These are phyloP conservation scores for Hypoxylon sp. DNA, from an alignment of 2,329 filamentous ascomycete species.

Conservation along the genomic window DNA sequence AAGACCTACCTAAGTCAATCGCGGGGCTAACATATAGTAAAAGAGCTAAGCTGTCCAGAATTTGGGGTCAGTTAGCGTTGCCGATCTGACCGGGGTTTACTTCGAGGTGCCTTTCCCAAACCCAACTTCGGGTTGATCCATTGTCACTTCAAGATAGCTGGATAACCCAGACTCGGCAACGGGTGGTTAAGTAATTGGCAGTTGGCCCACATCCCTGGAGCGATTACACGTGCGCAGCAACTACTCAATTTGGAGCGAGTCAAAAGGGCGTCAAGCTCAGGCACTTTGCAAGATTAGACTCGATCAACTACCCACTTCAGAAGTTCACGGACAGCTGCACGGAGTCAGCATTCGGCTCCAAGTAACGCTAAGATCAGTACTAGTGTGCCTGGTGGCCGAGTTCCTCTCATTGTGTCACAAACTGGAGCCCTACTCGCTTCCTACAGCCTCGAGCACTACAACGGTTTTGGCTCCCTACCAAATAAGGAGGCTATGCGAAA, in stretches of 20 bases:
- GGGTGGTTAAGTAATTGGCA: neutral
- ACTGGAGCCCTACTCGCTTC: constrained; percentile 12
- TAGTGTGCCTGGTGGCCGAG: constrained; percentile 3
- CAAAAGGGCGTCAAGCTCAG: neutral
- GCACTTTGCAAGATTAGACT: constrained; percentile 9
- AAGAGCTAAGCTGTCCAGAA: constrained; percentile 12
- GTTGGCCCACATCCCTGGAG: neutral
- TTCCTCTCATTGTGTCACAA: constrained; percentile 13
- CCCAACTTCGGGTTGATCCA: constrained; percentile 14
- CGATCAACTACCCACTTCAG: constrained; percentile 10
- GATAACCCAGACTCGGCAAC: constrained; percentile 4
- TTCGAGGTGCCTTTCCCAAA: constrained; percentile 17
- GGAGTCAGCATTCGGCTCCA: constrained; percentile 9
- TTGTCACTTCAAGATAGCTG: constrained; percentile 1
- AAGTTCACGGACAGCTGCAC: neutral
- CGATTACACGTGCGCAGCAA: constrained; percentile 11
- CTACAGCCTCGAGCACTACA: constrained; percentile 18
- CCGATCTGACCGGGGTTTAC: constrained; percentile 35
- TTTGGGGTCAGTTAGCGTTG: constrained; percentile 36
- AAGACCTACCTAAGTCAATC: constrained; percentile 15
- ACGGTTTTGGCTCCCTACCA: constrained; percentile 8
- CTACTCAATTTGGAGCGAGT: constrained; percentile 15
- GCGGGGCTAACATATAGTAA: constrained; percentile 12
- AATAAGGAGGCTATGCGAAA: constrained; percentile 32
- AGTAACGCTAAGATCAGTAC: neutral